Conservation (phyloP, 495 filamentous ascomycete genomes). For the Daldinia childiae region DNA sequence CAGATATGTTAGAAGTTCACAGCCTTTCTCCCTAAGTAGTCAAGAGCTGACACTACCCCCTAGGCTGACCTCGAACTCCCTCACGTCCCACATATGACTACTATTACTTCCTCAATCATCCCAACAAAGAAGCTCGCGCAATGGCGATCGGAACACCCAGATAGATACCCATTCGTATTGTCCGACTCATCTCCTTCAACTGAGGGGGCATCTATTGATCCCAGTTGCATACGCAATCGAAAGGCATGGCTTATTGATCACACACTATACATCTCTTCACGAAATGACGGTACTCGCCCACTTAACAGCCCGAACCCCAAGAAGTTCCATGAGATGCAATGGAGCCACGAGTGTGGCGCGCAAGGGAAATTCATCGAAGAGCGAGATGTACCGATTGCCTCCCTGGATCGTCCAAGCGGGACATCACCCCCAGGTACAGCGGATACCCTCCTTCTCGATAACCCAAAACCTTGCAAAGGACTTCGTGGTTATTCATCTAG, state of each 20-base stretch:
- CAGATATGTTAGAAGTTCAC: constrained; percentile 44
- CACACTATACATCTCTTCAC: constrained; percentile 45
- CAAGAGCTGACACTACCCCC: constrained; percentile 15
- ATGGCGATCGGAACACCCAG: constrained; percentile 43
- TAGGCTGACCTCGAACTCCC: constrained; percentile 48
- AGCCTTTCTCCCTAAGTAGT: neutral
- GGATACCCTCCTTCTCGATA: constrained; percentile 27
- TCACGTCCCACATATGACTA: constrained; percentile 50
- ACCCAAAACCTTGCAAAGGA: constrained; percentile 19
- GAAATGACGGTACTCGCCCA: constrained; percentile 43
- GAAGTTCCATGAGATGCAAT: constrained; percentile 48
- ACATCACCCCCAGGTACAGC: constrained; percentile 27
- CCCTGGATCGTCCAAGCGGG: constrained; percentile 31
- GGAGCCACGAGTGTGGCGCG: constrained; percentile 38
- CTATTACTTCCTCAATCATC: constrained; percentile 46
- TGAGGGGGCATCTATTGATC: constrained; percentile 28
- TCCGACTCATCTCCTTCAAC: constrained; percentile 41
- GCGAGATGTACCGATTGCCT: constrained; percentile 34
- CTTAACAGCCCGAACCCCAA: constrained; percentile 43
- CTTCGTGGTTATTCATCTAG: constrained; percentile 33
- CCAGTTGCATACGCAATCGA: constrained; percentile 44
- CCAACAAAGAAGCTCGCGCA: constrained; percentile 41
- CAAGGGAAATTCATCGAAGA: constrained; percentile 42
- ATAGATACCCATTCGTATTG: constrained; percentile 45
- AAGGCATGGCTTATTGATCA: constrained; percentile 50